These are phyloP conservation scores for Penicillium argentinense DNA, from an alignment of 495 filamentous ascomycete species.

Conservation along the genomic window DNA sequence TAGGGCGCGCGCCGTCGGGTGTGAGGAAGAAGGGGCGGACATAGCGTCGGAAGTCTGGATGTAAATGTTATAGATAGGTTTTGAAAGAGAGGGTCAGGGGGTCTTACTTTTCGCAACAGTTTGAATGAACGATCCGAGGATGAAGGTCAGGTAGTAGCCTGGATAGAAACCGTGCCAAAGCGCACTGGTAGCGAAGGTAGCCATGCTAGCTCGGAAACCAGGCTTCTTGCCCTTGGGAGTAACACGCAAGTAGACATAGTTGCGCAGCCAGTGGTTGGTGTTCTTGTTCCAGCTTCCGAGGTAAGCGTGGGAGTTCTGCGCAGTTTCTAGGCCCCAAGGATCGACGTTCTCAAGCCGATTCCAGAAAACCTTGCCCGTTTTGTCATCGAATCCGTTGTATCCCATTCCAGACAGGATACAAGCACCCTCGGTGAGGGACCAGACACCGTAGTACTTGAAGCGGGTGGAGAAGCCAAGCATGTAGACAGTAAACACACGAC, in stretches of 20 bases:
- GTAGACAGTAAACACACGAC: constrained; percentile 73
- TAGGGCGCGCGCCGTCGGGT: constrained; percentile 62
- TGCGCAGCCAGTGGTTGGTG: constrained; percentile 94
- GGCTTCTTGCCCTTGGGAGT: constrained; percentile 96
- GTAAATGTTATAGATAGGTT: constrained; percentile 2
- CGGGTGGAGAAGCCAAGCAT: constrained; percentile 79
- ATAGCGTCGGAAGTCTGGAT: constrained; percentile 78
- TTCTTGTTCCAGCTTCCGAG: constrained; percentile 97
- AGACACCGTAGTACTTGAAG: constrained; percentile 94
- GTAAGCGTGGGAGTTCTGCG: constrained; percentile 87
- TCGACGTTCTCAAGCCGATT: constrained; percentile 84
- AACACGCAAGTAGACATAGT: constrained; percentile 93
- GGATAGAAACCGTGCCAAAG: constrained; percentile 99
- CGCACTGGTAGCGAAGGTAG: constrained; percentile 89
- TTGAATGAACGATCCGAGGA: constrained; percentile 87
- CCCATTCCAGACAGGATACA: constrained; percentile 94
- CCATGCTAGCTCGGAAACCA: constrained; percentile 90
- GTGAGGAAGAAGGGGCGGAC: constrained; percentile 92
- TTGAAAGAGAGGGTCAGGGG: not conserved
- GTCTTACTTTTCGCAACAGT: constrained; percentile 87
- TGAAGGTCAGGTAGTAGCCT: constrained; percentile 89
- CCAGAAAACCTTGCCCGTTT: constrained; percentile 82
- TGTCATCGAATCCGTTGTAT: constrained; percentile 87
- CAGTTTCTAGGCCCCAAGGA: constrained; percentile 77
- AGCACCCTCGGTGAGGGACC: constrained; percentile 88